Percentiles rank a stretch among this genome's conserved stretches.
Conservation (phyloP, 2,329 filamentous ascomycete genomes). For the Fonsecaea monophora region DNA sequence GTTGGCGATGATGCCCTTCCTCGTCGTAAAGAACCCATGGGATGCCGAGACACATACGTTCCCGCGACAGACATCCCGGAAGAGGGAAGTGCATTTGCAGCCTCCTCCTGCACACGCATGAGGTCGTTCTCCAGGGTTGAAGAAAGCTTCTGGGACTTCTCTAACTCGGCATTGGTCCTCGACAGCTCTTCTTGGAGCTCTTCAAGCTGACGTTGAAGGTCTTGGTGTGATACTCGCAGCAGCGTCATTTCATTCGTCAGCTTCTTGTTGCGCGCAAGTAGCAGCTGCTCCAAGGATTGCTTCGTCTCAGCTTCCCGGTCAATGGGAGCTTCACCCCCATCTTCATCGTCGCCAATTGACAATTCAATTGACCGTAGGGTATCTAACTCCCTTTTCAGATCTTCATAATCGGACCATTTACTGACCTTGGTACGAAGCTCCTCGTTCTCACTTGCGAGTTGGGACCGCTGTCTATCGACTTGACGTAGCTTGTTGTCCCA, state of each 20-base stretch:
- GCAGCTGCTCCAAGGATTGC: constrained; percentile 86
- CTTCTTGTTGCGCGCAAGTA: constrained; percentile 95
- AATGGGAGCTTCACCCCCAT: constrained; percentile 50
- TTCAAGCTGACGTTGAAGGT: constrained; percentile 80
- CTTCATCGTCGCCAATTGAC: constrained; percentile 81
- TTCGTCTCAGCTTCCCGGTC: constrained; percentile 65
- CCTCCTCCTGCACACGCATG: constrained; percentile 82
- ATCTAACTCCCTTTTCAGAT: constrained; percentile 93
- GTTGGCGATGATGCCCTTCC: constrained; percentile 78
- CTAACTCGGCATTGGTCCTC: constrained; percentile 81
- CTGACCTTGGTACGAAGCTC: constrained; percentile 79
- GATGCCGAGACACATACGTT: constrained; percentile 82
- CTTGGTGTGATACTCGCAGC: constrained; percentile 89
- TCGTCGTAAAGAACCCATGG: constrained; percentile 68
- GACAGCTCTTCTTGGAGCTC: constrained; percentile 83
- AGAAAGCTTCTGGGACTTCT: constrained; percentile 82
- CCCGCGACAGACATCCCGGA: constrained; percentile 91
- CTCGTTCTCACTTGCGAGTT: constrained; percentile 81
- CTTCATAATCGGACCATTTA: constrained; percentile 93
- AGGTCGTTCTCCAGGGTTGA: constrained; percentile 91
- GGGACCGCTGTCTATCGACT: constrained; percentile 78
- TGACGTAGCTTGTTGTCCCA: constrained; percentile 76
- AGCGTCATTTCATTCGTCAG: constrained; percentile 91
- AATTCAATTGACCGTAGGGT: constrained; percentile 95
- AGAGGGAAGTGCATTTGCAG: constrained; percentile 78